phyloP scores from a whole-genome alignment of 2,329 filamentous ascomycete genomes.

The Anisogramma anomala region DNA sequence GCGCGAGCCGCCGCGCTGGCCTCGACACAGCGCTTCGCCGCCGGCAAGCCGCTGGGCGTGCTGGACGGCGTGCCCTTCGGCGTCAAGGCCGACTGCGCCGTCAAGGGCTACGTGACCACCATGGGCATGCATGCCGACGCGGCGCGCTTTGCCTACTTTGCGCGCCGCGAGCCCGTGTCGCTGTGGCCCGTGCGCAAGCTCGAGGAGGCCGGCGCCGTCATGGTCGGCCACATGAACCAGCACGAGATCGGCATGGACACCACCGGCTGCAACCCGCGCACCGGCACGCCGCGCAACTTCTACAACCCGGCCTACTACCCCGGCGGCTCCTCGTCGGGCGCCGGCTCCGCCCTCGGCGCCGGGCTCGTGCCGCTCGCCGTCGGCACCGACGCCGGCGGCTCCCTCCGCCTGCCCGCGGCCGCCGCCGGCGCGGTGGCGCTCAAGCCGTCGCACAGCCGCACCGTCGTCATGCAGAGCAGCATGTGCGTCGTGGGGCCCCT shows the following conservation, averaged over 20 bases:
- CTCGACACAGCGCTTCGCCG: slow-evolving; percentile 61
- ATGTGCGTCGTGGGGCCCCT: slow-evolving; percentile 62
- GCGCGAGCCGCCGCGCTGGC: slow-evolving; percentile 57
- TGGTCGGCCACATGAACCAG: slow-evolving; percentile 69
- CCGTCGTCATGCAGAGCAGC: slow-evolving; percentile 42
- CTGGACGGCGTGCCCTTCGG: slow-evolving; percentile 75
- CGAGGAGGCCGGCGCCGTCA: slow-evolving; percentile 61
- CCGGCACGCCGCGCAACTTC: slow-evolving; percentile 67
- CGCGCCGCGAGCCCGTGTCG: slow-evolving; percentile 38
- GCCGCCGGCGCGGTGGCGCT: slow-evolving; percentile 76
- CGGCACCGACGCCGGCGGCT: slow-evolving; percentile 67
- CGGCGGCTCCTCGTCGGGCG: slow-evolving; percentile 71
- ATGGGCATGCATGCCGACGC: slow-evolving; percentile 50
- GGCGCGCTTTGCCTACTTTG: slow-evolving; percentile 30
- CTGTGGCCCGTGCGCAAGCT: slow-evolving; percentile 61
- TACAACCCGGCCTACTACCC: slow-evolving; percentile 67
- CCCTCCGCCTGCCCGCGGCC: slow-evolving; percentile 58
- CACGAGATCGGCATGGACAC: slow-evolving; percentile 70
- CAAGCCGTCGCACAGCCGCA: slow-evolving; percentile 65
- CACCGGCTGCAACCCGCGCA: slow-evolving; percentile 69
- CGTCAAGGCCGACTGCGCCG: slow-evolving; percentile 69
- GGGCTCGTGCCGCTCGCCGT: slow-evolving; percentile 66
- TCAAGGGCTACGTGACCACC: slow-evolving; percentile 58
- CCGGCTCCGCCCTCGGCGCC: slow-evolving; percentile 55
- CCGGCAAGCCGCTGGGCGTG: slow-evolving; percentile 52